phyloP scores from a whole-genome alignment of 2,329 filamentous ascomycete genomes.

The Macrophomina phaseolina region DNA sequence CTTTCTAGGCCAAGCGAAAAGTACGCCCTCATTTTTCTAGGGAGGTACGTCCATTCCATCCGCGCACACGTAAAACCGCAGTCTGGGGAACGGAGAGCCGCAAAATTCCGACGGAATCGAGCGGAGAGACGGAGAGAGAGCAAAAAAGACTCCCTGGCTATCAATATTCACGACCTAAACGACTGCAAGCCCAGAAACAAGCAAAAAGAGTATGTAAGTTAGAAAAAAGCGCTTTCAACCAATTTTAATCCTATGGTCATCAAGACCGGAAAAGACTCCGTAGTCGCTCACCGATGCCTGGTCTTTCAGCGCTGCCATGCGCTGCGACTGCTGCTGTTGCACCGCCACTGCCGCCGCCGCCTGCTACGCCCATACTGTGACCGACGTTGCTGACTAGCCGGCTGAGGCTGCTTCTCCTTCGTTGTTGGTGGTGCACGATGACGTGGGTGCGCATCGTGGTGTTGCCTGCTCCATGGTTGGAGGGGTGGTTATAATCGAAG shows the following conservation, averaged over 20 bases:
- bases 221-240: background rate
- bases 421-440: background rate
- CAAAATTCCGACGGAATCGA: too few relatives aligned
- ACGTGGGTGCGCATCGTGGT: background rate
- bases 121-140: too few relatives aligned
- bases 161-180: too few relatives aligned
- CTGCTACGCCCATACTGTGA: constrained; percentile 5
- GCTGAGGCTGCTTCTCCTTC: constrained; percentile 16
- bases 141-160: too few relatives aligned
- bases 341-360: background rate
- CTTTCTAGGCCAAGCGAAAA: too few relatives aligned
- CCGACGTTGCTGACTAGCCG: constrained; percentile 8
- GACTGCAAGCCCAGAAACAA: background rate
- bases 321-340: background rate
- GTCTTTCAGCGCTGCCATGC: constrained; percentile 2
- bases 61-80: too few relatives aligned
- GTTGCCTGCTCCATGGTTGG: background rate
- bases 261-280: constrained; percentile 19
- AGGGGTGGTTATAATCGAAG: background rate
- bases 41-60: too few relatives aligned
- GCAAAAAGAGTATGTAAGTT: background rate
- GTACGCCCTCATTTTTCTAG: too few relatives aligned
- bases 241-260: background rate
- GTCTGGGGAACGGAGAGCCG: too few relatives aligned
- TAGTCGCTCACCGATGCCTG: constrained; percentile 20